phyloP scores from a whole-genome alignment of 208 protist species.

The Wallacemonas rigidus region DNA sequence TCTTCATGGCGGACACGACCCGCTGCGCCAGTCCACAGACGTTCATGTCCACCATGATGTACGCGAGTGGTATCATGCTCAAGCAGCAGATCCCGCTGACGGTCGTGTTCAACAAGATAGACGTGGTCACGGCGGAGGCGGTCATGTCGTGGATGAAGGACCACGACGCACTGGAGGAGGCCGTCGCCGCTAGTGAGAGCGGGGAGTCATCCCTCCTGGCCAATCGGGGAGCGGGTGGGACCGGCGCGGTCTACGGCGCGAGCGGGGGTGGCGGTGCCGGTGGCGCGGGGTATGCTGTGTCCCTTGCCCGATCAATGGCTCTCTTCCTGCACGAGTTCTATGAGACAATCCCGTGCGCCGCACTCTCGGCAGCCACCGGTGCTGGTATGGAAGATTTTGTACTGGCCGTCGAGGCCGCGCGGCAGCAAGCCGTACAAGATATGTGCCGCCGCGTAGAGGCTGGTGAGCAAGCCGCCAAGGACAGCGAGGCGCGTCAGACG shows the following conservation, averaged over 20 bases:
- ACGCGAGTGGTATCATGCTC: constrained; percentile 98
- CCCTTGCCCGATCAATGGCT: constrained; percentile 93
- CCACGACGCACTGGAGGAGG: constrained; percentile 84
- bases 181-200: constrained; percentile 64
- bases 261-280: constrained; percentile 5
- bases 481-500: constrained; percentile 6
- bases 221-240: neutral
- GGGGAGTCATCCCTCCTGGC: neutral
- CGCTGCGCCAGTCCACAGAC: constrained; percentile 94
- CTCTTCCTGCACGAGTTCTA: constrained; percentile 99
- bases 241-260: neutral
- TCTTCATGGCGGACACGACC: constrained; percentile 98
- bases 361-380: constrained; percentile 93
- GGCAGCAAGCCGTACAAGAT: constrained; percentile 72
- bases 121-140: constrained; percentile 89
- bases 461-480: constrained; percentile 14
- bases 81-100: constrained; percentile 98
- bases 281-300: constrained; percentile 79
- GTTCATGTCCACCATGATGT: constrained; percentile 99
- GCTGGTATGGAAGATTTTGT: constrained; percentile 92
- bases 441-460: constrained; percentile 19
- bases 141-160: constrained; percentile 95
- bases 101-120: constrained; percentile 98
- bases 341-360: constrained; percentile 82
- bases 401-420: constrained; percentile 62